phyloP scores from a whole-genome alignment of 2,329 filamentous ascomycete genomes.

The Pseudogymnoascus sp. region DNA sequence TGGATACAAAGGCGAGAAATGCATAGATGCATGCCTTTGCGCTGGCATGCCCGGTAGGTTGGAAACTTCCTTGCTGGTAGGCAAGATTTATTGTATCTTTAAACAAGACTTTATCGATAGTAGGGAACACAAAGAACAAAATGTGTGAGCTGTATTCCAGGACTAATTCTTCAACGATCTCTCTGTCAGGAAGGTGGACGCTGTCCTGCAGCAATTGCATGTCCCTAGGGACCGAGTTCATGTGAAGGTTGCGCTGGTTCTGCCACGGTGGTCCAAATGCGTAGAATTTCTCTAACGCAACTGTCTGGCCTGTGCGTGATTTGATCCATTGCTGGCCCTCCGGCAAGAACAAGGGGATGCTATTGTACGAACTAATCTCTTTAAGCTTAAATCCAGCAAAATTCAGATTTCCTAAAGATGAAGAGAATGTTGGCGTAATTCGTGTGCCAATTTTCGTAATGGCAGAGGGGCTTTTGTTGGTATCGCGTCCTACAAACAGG shows the following conservation, averaged over 20 bases:
- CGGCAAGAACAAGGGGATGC: slow-evolving; percentile 44
- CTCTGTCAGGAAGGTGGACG: background rate
- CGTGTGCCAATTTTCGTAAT: background rate
- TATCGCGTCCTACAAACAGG: background rate
- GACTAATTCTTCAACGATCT: background rate
- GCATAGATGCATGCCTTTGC: slow-evolving; percentile 44
- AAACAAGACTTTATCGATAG: slow-evolving; percentile 44
- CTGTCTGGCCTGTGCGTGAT: slow-evolving; percentile 38
- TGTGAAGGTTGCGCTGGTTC: slow-evolving; percentile 23
- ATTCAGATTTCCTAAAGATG: slow-evolving; percentile 35
- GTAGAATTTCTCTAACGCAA: slow-evolving; percentile 22
- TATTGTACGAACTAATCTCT: slow-evolving; percentile 41
- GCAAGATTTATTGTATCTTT: slow-evolving; percentile 39
- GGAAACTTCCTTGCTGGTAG: slow-evolving; percentile 31
- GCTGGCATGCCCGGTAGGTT: slow-evolving; percentile 28
- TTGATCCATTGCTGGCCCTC: slow-evolving; percentile 45
- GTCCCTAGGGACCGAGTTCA: slow-evolving; percentile 13
- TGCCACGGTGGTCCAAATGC: background rate
- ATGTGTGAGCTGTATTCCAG: background rate
- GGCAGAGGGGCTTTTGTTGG: background rate
- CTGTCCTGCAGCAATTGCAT: slow-evolving; percentile 34
- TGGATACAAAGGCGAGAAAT: slow-evolving; percentile 38
- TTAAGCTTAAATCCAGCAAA: slow-evolving; percentile 44
- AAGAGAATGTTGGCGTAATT: background rate
- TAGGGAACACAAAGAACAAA: slow-evolving; percentile 35